Evolutionary conservation across 257 asterid genomes (phyloP).

Genomic region (Gardenia jasminoides): DNA sequence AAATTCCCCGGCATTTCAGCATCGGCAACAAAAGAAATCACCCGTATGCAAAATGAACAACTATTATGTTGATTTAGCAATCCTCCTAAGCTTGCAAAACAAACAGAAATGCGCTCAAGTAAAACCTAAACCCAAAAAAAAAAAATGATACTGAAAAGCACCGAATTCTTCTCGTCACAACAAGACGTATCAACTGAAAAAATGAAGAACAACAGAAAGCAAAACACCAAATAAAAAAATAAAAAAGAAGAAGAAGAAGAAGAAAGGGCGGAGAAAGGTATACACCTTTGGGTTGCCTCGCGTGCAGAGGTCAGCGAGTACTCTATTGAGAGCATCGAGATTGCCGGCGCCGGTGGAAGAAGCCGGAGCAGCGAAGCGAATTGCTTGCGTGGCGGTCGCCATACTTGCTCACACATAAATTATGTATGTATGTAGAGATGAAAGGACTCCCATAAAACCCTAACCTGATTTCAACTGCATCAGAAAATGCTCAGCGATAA

Average conservation of each 20-base stretch:
- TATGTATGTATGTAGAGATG: too few relatives aligned
- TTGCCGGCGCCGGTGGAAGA: constrained; percentile 59
- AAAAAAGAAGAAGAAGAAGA: neutral
- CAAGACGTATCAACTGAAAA: neutral
- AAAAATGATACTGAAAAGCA: neutral
- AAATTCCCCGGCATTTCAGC: neutral
- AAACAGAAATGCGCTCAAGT: neutral
- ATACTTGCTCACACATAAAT: constrained; percentile 21
- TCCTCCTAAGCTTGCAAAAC: neutral
- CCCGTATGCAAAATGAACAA: neutral
- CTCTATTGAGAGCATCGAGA: constrained; percentile 65
- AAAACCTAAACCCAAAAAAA: neutral
- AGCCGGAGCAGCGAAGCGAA: constrained; percentile 60
- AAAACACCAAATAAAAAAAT: neutral
- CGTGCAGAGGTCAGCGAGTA: constrained; percentile 68
- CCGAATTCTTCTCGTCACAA: neutral
- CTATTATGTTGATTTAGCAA: neutral
- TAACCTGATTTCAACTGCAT: constrained; percentile 27
- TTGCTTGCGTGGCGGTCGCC: constrained; percentile 53
- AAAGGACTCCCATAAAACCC: constrained; percentile 38
- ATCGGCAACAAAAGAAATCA: neutral
- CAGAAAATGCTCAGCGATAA: neutral
- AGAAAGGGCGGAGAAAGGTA: neutral
- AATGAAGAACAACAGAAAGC: neutral
- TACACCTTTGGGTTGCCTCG: constrained; percentile 71